Base-by-base conservation (phyloP, 257 asterid species). In the Rhazya stricta region DNA sequence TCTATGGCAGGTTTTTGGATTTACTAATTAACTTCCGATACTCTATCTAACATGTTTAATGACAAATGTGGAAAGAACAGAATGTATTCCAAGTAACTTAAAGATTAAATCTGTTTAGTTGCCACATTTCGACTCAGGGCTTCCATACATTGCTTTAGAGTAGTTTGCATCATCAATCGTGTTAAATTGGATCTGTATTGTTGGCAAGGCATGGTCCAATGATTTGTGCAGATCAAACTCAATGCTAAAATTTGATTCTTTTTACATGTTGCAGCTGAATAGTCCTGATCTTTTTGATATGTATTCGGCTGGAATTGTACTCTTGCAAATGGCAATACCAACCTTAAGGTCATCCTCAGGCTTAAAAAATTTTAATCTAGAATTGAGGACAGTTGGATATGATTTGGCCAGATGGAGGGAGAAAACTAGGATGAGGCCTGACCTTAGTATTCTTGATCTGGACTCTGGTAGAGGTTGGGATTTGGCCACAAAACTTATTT, bases 391-490 rank as follows among this genome's bases (percentile, higher is more conserved):
- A 0, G 81, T 85, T 41, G 97, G 94, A 57, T 91, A 95, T 83
- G 97, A 95, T 86, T 82, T 95, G 91, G 88, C 82, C 42, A 69
- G 50, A 68, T 94, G 99, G 99, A 91, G 98, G 77, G 97, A 90
- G 77, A 89, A 50, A 80, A 92, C 92, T 12, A 81, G 91, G 76
- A 30, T 67, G 78, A 87, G 92, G 82, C 91, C 97, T 30, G 96
- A 94, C 67, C 81, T 94, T 56, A 83, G 90, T 69, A 85, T 92
- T 79, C 97, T 94, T 39, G 97, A 92, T 79, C 96, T 94, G 9
- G 99, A 94, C 77, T 89, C 97, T 5, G 97, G 98, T 57, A 85
- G 98, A 86, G 99, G 97, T 0, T 92, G 99, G 98, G 99, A 94
- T 88, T 80, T 94, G 84, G 98, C 94, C 32, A 88, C 96, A 0